phyloP scores from a whole-genome alignment of 768 basidiomycete species.

The Lactifluus hygrophoroides region DNA sequence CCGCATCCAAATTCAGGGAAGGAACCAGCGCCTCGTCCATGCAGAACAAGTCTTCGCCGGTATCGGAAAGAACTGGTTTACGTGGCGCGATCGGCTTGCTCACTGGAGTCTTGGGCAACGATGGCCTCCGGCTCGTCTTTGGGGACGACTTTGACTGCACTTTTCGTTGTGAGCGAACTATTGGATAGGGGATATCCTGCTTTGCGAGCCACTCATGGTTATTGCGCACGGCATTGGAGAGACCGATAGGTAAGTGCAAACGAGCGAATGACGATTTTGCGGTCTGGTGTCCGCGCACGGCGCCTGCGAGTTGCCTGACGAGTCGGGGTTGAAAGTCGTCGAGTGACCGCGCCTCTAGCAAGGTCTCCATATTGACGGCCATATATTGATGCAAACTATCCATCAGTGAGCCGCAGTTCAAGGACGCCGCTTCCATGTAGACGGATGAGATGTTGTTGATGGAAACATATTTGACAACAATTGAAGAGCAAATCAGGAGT shows the following conservation, averaged over 20 bases:
- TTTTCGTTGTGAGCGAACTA: conserved; percentile 30
- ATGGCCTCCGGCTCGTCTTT: conserved; percentile 26
- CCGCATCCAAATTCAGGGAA: conserved; percentile 22
- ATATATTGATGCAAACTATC: conserved; percentile 73
- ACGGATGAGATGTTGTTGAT: conserved; percentile 73
- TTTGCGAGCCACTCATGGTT: conserved; percentile 62
- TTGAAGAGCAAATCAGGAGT: conserved; percentile 70
- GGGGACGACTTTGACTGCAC: conserved; percentile 24
- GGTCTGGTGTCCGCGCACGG: conserved; percentile 49
- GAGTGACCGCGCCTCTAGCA: conserved; percentile 74
- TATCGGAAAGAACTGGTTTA: conserved; percentile 21
- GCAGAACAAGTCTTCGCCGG: conserved; percentile 63
- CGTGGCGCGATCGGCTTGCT: conserved; percentile 23
- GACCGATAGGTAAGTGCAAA: conserved; percentile 41
- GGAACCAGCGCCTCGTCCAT: conserved; percentile 63
- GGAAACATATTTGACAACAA: conserved; percentile 59
- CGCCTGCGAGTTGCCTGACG: conserved; percentile 56
- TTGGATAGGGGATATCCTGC: conserved; percentile 58
- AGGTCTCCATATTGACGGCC: conserved; percentile 72
- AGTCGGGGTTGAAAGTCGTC: conserved; percentile 63
- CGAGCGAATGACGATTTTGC: conserved; percentile 61
- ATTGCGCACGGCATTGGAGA: conserved; percentile 40
- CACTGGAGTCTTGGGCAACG: conserved; percentile 26
- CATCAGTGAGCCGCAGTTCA: conserved; percentile 60
- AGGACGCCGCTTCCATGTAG: conserved; percentile 73